Percentiles rank a stretch among this genome's conserved stretches.
Conservation (phyloP, 1,284 basidiomycete species). For the Golubevia pallescens region DNA sequence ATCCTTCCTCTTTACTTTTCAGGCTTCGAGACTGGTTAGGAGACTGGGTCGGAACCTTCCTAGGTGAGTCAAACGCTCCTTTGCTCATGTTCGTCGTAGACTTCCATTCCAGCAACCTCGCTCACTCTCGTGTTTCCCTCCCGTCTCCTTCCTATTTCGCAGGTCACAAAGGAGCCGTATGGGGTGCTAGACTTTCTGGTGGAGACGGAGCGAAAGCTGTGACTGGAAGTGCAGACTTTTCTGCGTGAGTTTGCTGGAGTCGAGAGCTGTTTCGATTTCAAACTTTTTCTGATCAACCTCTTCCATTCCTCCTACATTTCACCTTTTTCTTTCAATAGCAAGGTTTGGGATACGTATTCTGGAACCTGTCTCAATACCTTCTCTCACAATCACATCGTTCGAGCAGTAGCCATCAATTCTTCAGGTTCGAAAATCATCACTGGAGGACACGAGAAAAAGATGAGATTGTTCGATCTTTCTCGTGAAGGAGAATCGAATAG, state of each 20-base stretch:
- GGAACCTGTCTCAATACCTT: slow-evolving; percentile 88
- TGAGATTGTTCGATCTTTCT: slow-evolving; percentile 87
- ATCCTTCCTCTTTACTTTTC: neutral
- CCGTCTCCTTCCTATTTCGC: slow-evolving; percentile 5
- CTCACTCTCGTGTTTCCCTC: too few species aligned
- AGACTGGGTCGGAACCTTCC: slow-evolving; percentile 98
- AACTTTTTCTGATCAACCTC: neutral
- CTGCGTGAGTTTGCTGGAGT: slow-evolving; percentile 75
- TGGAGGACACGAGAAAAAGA: slow-evolving; percentile 98
- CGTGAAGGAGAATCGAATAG: slow-evolving; percentile 62
- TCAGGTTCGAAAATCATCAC: slow-evolving; percentile 76
- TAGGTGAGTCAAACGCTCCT: slow-evolving; percentile 68
- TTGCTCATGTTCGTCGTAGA: neutral
- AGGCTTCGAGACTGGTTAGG: slow-evolving; percentile 69
- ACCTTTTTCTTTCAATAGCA: slow-evolving; percentile 68
- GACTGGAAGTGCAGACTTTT: slow-evolving; percentile 95
- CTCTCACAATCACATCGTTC: slow-evolving; percentile 96
- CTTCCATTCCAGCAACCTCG: neutral
- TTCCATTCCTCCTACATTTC: neutral
- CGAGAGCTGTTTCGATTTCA: neutral
- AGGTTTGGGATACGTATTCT: slow-evolving; percentile 95
- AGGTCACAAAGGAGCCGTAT: slow-evolving; percentile 97
- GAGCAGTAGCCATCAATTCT: slow-evolving; percentile 84
- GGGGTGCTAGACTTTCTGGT: slow-evolving; percentile 92
- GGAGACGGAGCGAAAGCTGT: slow-evolving; percentile 74